phyloP scores from a whole-genome alignment of 495 filamentous ascomycete genomes.

The Daldinia concentrica region DNA sequence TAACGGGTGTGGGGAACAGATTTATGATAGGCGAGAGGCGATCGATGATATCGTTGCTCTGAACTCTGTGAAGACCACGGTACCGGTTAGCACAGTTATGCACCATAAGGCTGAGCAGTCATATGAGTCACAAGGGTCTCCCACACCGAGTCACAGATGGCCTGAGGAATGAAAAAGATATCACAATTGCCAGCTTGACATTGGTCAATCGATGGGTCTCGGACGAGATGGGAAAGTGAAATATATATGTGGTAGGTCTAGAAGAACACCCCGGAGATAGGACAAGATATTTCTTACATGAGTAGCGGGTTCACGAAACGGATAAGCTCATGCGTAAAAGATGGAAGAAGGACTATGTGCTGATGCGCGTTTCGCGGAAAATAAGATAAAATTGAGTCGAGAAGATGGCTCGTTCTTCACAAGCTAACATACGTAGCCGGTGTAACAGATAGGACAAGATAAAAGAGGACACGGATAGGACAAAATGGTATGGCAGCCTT shows the following conservation, averaged over 20 bases:
- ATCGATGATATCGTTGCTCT: slow-evolving; percentile 31
- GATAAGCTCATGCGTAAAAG: slow-evolving; percentile 15
- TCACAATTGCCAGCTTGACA: slow-evolving; percentile 40
- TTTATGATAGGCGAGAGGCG: slow-evolving; percentile 23
- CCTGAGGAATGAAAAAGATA: slow-evolving; percentile 33
- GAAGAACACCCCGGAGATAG: slow-evolving; percentile 11
- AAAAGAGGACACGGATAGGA: slow-evolving; percentile 17
- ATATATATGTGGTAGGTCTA: slow-evolving; percentile 29
- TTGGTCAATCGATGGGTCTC: slow-evolving; percentile 44
- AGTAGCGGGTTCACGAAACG: slow-evolving; percentile 1
- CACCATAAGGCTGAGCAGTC: slow-evolving; percentile 42
- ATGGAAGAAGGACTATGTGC: slow-evolving; percentile 10
- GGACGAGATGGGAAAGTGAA: slow-evolving; percentile 11
- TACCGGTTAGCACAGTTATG: slow-evolving; percentile 43
- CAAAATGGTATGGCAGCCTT: slow-evolving; percentile 38
- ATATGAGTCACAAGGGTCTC: slow-evolving; percentile 48
- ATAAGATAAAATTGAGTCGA: slow-evolving; percentile 8
- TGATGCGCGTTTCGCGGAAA: slow-evolving; percentile 19
- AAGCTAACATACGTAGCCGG: slow-evolving; percentile 18
- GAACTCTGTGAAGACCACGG: slow-evolving; percentile 40
- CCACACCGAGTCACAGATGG: slow-evolving; percentile 35
- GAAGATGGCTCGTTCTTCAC: slow-evolving; percentile 25
- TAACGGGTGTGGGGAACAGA: slow-evolving; percentile 46
- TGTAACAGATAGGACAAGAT: slow-evolving; percentile 36
- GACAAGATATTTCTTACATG: slow-evolving; percentile 33